Evolutionary conservation across 768 basidiomycete genomes (phyloP), one percentile per base, ranked within the genome.

Genomic region (Amanita pseudoporphyria): DNA sequence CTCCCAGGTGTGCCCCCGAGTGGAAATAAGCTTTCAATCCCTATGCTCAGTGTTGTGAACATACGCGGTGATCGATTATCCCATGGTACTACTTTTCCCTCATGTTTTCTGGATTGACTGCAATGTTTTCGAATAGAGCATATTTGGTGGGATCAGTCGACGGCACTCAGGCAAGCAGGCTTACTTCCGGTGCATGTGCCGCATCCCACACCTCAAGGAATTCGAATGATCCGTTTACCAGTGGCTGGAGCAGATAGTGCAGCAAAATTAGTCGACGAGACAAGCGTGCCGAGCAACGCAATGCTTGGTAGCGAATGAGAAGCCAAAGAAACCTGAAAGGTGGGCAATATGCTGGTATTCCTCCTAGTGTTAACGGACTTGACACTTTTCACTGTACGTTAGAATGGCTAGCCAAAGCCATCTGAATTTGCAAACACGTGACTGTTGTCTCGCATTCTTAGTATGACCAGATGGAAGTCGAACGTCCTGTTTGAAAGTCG

Each of bases 1-100:
- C 67, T 79, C 16, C 78, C 78, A 3, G 72, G 74, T 1, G 69
- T 81, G 18, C 76, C 77, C 3, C 69, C 77, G 0, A 77, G 73
- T 1, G 71, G 71, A 12, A 73, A 68, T 56, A 69, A 70, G 37
- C 53, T 81, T 9, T 51, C 65, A 1, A 67, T 81, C 43, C 77
- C 78, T 2, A 74, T 78, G 71, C 62, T 77, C 19, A 74, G 72
- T 9, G 71, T 81, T n/a, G 73, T 81, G 32, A 76, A 73, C 52
- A 65, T 81, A 44, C 67, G 67, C 18, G 68, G 68, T 9, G 68
- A 69, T 46, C 59, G 69, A 22, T 53, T 69, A 18, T 69, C 63
- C 49, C 66, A 67, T 39, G 68, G 68, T 67, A 54, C 9, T 47
- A 38, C 16, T 32, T 19, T 14, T 45, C 9, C 12, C 16, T 22